phyloP scores from a whole-genome alignment of 192 early-diverging fungal genomes.

The Pilaira anomala region DNA sequence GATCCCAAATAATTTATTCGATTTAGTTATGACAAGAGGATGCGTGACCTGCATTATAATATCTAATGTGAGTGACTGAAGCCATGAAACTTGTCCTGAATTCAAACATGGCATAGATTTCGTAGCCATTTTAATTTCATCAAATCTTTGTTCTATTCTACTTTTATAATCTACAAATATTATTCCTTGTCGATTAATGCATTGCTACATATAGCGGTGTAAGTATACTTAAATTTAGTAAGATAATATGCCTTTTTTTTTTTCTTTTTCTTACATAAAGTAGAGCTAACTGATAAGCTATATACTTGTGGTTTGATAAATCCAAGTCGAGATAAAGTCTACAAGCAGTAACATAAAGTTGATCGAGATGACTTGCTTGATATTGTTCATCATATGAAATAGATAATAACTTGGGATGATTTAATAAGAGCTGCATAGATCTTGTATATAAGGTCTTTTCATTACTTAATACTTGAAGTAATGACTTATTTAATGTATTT shows the following conservation, averaged over 20 bases:
- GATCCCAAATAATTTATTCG: no score
- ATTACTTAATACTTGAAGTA: no score
- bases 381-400: no score
- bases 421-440: background rate
- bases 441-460: background rate
- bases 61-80: background rate
- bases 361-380: conserved; percentile 19
- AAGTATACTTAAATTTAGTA: background rate
- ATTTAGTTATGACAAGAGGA: no score
- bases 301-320: conserved; percentile 50
- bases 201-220: background rate
- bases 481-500: background rate
- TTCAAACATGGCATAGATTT: background rate
- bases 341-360: conserved; percentile 46
- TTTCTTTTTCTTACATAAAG: conserved; percentile 41
- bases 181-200: conserved; percentile 5
- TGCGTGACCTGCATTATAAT: conserved; percentile 7
- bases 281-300: conserved; percentile 53
- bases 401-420: no score
- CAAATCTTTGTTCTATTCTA: conserved; percentile 12
- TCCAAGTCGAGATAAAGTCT: conserved; percentile 48
- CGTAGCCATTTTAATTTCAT: conserved; percentile 6
- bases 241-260: no score
- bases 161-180: background rate
- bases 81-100: conserved; percentile 4